phyloP scores from a whole-genome alignment of 2,329 filamentous ascomycete species.

The Colletotrichum aenigma region DNA sequence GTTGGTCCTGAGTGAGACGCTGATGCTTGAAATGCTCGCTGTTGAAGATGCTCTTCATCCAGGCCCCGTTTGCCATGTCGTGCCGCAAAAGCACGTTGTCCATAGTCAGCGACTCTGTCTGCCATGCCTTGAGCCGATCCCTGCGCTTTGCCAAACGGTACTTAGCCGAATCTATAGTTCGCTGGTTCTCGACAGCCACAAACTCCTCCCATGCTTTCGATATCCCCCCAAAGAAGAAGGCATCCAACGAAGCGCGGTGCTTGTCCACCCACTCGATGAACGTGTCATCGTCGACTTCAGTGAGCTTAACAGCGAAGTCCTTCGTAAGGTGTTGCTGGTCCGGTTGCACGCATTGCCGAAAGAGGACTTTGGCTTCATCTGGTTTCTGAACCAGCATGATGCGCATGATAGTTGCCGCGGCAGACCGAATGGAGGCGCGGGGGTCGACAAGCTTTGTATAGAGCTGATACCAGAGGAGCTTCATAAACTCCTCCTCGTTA shows the following conservation, averaged over 20 bases:
- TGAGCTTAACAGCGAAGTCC: conserved; percentile 83
- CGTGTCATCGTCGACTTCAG: conserved; percentile 85
- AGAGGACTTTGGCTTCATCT: conserved; percentile 74
- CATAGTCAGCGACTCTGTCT: conserved; percentile 67
- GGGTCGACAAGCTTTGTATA: conserved; percentile 85
- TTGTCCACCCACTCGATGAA: conserved; percentile 90
- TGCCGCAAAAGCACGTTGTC: conserved; percentile 82
- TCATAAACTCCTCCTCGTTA: conserved; percentile 80
- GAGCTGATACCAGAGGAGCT: conserved; percentile 88
- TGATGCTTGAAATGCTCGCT: conserved; percentile 94
- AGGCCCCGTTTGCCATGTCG: conserved; percentile 84
- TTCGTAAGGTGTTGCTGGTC: conserved; percentile 75
- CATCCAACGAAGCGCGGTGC: conserved; percentile 78
- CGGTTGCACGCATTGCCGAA: conserved; percentile 72
- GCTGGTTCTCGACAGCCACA: conserved; percentile 80
- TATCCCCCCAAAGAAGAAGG: conserved; percentile 81
- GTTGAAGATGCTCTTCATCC: conserved; percentile 94
- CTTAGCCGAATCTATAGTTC: conserved; percentile 76
- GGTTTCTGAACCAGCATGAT: conserved; percentile 94
- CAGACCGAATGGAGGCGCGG: conserved; percentile 68
- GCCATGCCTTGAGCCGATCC: conserved; percentile 84
- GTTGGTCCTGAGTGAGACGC: conserved; percentile 86
- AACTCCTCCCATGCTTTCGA: conserved; percentile 89
- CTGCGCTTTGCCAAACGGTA: conserved; percentile 74
- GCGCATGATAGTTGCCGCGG: conserved; percentile 86